Conservation (phyloP, 495 filamentous ascomycete genomes). For the Aspergillus biplanus region DNA sequence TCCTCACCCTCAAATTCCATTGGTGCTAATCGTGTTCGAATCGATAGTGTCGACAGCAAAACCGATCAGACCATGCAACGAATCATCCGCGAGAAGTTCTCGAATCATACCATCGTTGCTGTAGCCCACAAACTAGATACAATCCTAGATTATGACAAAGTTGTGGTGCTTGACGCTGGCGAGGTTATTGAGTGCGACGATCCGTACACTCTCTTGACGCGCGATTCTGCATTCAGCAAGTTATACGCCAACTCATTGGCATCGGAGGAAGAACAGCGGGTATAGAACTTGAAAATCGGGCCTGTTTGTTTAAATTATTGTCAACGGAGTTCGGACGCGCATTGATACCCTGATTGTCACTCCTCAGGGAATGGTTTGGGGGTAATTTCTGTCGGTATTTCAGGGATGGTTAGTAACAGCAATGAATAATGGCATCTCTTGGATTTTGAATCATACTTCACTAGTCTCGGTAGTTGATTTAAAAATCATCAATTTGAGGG, state of each 20-base stretch:
- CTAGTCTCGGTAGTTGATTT: too few relatives aligned
- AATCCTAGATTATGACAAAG: constrained; percentile 44
- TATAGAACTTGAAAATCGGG: background rate
- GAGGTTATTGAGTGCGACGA: constrained; percentile 19
- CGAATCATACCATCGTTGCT: constrained; percentile 53
- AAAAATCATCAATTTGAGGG: too few relatives aligned
- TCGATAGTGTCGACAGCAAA: constrained; percentile 43
- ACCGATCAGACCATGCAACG: constrained; percentile 51
- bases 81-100: constrained; percentile 54
- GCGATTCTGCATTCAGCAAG: constrained; percentile 12
- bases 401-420: background rate
- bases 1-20: background rate
- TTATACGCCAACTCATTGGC: constrained; percentile 9
- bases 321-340: background rate
- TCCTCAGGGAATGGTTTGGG: background rate
- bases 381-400: background rate
- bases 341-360: background rate
- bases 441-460: too few relatives aligned
- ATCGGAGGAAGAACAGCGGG: constrained; percentile 8
- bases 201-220: constrained; percentile 4
- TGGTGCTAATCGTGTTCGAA: background rate
- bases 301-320: background rate
- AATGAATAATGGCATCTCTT: background rate
- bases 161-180: constrained; percentile 38
- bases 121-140: constrained; percentile 58